These are phyloP conservation scores for Rosa rugosa DNA, from an alignment of 306 rosid species.

Conservation along the genomic window DNA sequence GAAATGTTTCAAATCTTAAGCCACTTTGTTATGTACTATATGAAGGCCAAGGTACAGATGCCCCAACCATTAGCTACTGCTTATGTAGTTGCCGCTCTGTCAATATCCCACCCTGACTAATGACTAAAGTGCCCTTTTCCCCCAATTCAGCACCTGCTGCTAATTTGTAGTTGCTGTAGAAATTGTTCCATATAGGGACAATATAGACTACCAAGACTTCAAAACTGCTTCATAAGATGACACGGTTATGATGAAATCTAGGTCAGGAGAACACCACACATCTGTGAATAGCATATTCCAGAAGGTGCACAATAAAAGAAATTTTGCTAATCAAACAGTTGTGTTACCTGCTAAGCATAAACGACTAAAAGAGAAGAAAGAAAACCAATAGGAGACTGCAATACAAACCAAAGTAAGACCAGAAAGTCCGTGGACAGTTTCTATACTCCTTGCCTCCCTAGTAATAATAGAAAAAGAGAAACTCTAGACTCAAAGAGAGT, in stretches of 20 bases:
- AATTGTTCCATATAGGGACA: neutral
- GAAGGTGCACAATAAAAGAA: neutral
- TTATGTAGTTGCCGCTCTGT: neutral
- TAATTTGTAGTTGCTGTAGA: neutral
- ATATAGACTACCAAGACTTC: neutral
- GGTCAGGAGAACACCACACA: neutral
- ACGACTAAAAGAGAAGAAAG: neutral
- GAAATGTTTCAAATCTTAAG: neutral
- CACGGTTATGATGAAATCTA: neutral
- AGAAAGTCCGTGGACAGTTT: conserved; percentile 78
- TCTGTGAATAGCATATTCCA: neutral
- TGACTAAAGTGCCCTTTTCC: neutral
- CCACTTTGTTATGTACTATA: neutral
- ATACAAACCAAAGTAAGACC: conserved; percentile 76
- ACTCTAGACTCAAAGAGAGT: no score
- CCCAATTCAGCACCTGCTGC: neutral
- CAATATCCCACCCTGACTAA: neutral
- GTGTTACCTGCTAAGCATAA: neutral
- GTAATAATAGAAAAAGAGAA: no score
- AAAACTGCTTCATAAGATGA: neutral
- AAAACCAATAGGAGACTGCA: conserved; percentile 15
- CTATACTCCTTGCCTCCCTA: no score
- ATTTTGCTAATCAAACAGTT: neutral
- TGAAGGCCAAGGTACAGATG: neutral
- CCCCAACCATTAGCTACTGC: neutral